phyloP scores from a whole-genome alignment of 1,284 basidiomycete genomes.

The Wallemia mellicola region DNA sequence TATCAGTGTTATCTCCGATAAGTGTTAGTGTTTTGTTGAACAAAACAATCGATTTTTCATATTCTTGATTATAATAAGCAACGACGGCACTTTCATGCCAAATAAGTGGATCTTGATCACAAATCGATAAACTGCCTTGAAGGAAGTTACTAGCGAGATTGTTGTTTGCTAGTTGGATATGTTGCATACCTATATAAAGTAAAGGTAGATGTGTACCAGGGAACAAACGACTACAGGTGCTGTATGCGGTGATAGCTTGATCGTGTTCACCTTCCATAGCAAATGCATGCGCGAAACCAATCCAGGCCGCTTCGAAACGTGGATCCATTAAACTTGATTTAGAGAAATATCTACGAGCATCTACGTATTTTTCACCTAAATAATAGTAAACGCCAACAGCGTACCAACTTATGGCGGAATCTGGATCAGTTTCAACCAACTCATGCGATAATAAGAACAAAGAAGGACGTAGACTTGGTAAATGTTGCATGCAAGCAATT shows the following conservation, averaged over 20 bases:
- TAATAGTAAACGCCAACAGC: slow-evolving; percentile 96
- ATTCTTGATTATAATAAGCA: slow-evolving; percentile 51
- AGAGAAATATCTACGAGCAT: slow-evolving; percentile 72
- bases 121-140: slow-evolving; percentile 43
- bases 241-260: slow-evolving; percentile 90
- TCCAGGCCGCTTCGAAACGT: slow-evolving; percentile 83
- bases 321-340: slow-evolving; percentile 94
- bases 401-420: slow-evolving; percentile 83
- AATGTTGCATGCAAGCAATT: slow-evolving; percentile 87
- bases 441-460: slow-evolving; percentile 89
- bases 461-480: slow-evolving; percentile 61
- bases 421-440: slow-evolving; percentile 72
- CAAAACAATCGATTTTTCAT: slow-evolving; percentile 32
- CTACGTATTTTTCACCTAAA: slow-evolving; percentile 48
- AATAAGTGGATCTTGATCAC: slow-evolving; percentile 57
- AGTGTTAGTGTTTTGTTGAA: slow-evolving; percentile 42
- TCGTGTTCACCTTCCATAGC: slow-evolving; percentile 93
- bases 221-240: slow-evolving; percentile 78
- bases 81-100: slow-evolving; percentile 82
- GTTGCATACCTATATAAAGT: slow-evolving; percentile 93
- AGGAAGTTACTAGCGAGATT: slow-evolving; percentile 62
- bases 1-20: slow-evolving; percentile 43
- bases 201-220: slow-evolving; percentile 69
- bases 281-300: slow-evolving; percentile 90
- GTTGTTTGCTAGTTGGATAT: slow-evolving; percentile 63